Evolutionary conservation across 129 eudicot species (phyloP).

Genomic region (Pittosporum tobira): DNA sequence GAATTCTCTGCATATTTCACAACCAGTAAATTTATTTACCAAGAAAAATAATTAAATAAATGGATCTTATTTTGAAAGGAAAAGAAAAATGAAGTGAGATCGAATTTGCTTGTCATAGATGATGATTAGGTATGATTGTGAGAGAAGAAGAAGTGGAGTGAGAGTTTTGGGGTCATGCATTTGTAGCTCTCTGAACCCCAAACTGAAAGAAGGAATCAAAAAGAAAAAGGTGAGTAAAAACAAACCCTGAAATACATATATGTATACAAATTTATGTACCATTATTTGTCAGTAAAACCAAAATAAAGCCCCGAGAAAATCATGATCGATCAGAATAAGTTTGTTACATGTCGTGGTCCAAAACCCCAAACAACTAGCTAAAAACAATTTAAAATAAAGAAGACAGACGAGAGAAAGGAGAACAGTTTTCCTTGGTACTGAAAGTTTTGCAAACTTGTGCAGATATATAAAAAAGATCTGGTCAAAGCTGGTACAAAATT

Average conservation of each 20-base stretch:
- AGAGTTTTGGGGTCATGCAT: conserved; percentile 19
- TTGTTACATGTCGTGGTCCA: conserved; percentile 34
- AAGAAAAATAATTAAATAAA: background rate
- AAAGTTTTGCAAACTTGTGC: conserved; percentile 18
- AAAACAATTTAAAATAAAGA: conserved; percentile 12
- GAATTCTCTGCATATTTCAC: conserved; percentile 33
- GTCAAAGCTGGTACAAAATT: conserved; percentile 64
- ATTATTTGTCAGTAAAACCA: conserved; percentile 19
- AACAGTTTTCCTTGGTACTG: conserved; percentile 10
- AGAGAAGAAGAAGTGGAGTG: background rate
- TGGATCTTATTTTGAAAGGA: too few relatives aligned
- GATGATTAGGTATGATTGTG: background rate
- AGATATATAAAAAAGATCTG: conserved; percentile 37
- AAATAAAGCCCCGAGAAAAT: conserved; percentile 10
- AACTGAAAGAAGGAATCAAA: conserved; percentile 20
- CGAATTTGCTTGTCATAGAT: background rate
- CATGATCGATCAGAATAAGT: conserved; percentile 10
- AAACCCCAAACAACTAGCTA: conserved; percentile 1
- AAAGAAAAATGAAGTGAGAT: conserved; percentile 1
- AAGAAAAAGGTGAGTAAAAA: conserved; percentile 17
- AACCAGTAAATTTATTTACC: background rate
- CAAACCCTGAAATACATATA: background rate
- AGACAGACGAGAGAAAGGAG: conserved; percentile 9
- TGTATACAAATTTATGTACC: too few relatives aligned
- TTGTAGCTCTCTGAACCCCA: conserved; percentile 15